These are phyloP conservation scores for Malassezia sympodialis DNA, from an alignment of 1,284 basidiomycete species.

Conservation along the genomic window DNA sequence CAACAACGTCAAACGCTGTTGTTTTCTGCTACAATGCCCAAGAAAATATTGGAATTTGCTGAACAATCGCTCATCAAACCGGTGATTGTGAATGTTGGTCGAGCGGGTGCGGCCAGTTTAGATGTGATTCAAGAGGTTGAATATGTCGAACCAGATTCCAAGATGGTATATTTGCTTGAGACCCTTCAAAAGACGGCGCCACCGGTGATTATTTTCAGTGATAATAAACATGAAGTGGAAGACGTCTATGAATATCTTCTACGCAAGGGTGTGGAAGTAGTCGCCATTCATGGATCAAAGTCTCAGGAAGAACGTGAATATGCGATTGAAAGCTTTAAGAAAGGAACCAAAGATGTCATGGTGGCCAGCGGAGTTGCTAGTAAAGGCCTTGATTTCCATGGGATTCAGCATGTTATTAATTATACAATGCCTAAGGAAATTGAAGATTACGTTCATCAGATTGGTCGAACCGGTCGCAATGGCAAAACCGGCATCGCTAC, in stretches of 20 bases:
- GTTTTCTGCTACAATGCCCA: slow-evolving; percentile 97
- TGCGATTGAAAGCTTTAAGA: slow-evolving; percentile 93
- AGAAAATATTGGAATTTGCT: slow-evolving; percentile 97
- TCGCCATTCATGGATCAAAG: slow-evolving; percentile 96
- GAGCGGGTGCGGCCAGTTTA: slow-evolving; percentile 92
- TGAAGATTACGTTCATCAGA: slow-evolving; percentile 67
- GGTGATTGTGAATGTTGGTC: slow-evolving; percentile 89
- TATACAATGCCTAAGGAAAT: slow-evolving; percentile 99
- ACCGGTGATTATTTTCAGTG: slow-evolving; percentile 93
- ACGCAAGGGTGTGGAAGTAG: slow-evolving; percentile 92
- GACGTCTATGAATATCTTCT: slow-evolving; percentile 97
- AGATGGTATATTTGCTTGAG: slow-evolving; percentile 96
- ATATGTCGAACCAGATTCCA: slow-evolving; percentile 97
- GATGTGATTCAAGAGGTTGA: slow-evolving; percentile 96
- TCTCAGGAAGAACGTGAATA: slow-evolving; percentile 98
- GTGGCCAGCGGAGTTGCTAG: slow-evolving; percentile 94
- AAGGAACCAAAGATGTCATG: slow-evolving; percentile 96
- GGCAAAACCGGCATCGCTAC: slow-evolving; percentile 99
- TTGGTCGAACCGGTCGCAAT: slow-evolving; percentile 90
- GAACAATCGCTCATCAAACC: slow-evolving; percentile 86
- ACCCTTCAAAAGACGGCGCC: slow-evolving; percentile 97
- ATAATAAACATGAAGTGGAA: slow-evolving; percentile 99
- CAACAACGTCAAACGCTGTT: slow-evolving; percentile 91
- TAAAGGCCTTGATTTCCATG: slow-evolving; percentile 95
- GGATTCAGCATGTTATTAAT: slow-evolving; percentile 94